Conservation (phyloP, 306 rosid species). For the Coriaria nepalensis region DNA sequence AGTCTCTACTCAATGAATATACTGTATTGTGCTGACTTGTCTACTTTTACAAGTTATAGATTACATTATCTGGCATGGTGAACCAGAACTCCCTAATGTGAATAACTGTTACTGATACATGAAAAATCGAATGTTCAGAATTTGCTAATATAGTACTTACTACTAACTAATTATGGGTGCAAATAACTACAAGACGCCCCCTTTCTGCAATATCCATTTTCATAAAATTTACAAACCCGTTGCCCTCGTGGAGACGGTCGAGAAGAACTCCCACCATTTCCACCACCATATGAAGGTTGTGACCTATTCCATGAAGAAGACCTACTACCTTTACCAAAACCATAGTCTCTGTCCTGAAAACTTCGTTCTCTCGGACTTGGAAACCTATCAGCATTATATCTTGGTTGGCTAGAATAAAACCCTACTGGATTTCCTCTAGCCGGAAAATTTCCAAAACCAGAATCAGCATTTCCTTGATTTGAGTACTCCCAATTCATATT, state of each 20-base stretch:
- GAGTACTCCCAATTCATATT: slow-evolving; percentile 25
- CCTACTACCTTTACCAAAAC: slow-evolving; percentile 39
- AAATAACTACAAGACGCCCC: slow-evolving; percentile 5
- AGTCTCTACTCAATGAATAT: too few relatives aligned
- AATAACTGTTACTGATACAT: too few relatives aligned
- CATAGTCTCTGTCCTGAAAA: slow-evolving; percentile 39
- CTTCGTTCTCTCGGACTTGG: slow-evolving; percentile 43
- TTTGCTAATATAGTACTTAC: too few relatives aligned
- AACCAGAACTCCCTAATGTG: too few relatives aligned
- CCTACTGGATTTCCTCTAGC: slow-evolving; percentile 19
- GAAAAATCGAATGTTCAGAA: too few relatives aligned
- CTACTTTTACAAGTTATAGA: too few relatives aligned
- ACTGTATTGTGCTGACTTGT: too few relatives aligned
- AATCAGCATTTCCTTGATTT: slow-evolving; percentile 26
- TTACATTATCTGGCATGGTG: too few relatives aligned
- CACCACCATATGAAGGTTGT: slow-evolving; percentile 31
- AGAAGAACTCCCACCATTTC: slow-evolving; percentile 37
- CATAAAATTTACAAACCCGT: slow-evolving; percentile 81
- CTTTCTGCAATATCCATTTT: slow-evolving; percentile 63
- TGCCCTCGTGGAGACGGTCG: slow-evolving; percentile 58
- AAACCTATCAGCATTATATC: slow-evolving; percentile 40
- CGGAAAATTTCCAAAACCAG: slow-evolving; percentile 34
- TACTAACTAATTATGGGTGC: too few relatives aligned
- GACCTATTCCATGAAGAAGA: slow-evolving; percentile 37
- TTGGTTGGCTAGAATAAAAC: slow-evolving; percentile 43